These are phyloP conservation scores for Symbiodinium pilosum DNA, from an alignment of 73 alveolate genomes.

Conservation along the genomic window DNA sequence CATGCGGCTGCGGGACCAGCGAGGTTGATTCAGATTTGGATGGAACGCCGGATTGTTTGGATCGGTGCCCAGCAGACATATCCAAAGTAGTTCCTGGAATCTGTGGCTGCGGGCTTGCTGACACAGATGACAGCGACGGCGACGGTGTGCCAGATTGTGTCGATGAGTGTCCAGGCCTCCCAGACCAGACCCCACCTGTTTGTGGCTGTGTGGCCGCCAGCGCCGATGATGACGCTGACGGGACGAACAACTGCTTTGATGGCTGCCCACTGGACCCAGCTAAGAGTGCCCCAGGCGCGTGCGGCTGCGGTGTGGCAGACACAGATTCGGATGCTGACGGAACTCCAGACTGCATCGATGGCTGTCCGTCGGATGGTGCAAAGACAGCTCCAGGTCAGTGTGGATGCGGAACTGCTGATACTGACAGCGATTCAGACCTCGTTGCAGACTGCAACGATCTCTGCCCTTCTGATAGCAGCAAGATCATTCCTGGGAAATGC, in stretches of 20 bases:
- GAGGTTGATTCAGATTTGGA: slow-evolving; percentile 29
- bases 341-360: slow-evolving; percentile 25
- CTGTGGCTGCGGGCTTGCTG: slow-evolving; percentile 45
- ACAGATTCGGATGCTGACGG: slow-evolving; percentile 35
- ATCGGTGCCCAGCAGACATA: slow-evolving; percentile 20
- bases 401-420: slow-evolving; percentile 52
- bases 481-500: background rate
- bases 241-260: slow-evolving; percentile 37
- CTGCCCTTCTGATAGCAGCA: slow-evolving; percentile 24
- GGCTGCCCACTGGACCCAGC: slow-evolving; percentile 13
- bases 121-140: background rate
- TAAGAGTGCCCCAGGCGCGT: background rate
- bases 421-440: slow-evolving; percentile 23
- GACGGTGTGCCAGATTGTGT: slow-evolving; percentile 64
- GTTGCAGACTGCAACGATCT: slow-evolving; percentile 51
- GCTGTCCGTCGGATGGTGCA: slow-evolving; percentile 22
- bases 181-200: slow-evolving; percentile 28
- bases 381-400: slow-evolving; percentile 55
- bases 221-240: slow-evolving; percentile 24
- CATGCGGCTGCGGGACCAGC: slow-evolving; percentile 39
- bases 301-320: slow-evolving; percentile 55
- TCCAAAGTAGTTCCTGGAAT: slow-evolving; percentile 29
- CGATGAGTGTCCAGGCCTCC: slow-evolving; percentile 7
- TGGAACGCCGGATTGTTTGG: slow-evolving; percentile 44
- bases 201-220: slow-evolving; percentile 54